phyloP scores from a whole-genome alignment of 2,329 filamentous ascomycete genomes.

The Endothia cerciana region DNA sequence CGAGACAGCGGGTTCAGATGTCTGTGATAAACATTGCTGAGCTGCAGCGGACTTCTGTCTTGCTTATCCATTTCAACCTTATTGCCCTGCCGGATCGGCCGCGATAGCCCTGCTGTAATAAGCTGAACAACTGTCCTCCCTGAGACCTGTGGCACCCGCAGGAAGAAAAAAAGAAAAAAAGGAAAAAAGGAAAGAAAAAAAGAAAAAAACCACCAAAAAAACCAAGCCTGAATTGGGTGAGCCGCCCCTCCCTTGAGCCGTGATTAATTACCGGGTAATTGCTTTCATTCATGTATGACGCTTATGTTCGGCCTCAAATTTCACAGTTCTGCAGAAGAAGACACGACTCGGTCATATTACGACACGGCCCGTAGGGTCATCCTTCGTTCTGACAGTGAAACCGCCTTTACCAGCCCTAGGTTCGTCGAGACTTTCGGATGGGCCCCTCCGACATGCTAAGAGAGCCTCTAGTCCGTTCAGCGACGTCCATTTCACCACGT shows the following conservation, averaged over 20 bases:
- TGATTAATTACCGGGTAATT: neutral
- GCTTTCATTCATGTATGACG: neutral
- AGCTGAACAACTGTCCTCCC: neutral
- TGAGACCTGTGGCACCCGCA: neutral
- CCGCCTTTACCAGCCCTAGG: conserved; percentile 4
- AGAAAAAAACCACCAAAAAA: no score
- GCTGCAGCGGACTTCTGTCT: neutral
- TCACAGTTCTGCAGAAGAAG: neutral
- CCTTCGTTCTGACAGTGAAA: neutral
- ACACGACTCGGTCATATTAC: neutral
- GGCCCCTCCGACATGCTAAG: conserved; percentile 14
- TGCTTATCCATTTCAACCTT: neutral
- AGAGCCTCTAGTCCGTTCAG: conserved; percentile 11
- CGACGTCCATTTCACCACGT: conserved; percentile 10
- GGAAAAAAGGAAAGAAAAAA: neutral
- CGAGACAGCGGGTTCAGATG: neutral
- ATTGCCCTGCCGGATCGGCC: neutral
- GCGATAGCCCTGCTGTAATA: neutral
- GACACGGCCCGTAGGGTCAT: neutral
- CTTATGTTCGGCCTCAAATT: neutral
- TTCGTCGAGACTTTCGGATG: neutral
- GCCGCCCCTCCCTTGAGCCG: neutral
- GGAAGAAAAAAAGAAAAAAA: neutral
- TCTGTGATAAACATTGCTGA: neutral
- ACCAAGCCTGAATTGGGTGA: neutral